Evolutionary conservation across 2,329 filamentous ascomycete species (phyloP).

Genomic region (Botrytis aclada): DNA sequence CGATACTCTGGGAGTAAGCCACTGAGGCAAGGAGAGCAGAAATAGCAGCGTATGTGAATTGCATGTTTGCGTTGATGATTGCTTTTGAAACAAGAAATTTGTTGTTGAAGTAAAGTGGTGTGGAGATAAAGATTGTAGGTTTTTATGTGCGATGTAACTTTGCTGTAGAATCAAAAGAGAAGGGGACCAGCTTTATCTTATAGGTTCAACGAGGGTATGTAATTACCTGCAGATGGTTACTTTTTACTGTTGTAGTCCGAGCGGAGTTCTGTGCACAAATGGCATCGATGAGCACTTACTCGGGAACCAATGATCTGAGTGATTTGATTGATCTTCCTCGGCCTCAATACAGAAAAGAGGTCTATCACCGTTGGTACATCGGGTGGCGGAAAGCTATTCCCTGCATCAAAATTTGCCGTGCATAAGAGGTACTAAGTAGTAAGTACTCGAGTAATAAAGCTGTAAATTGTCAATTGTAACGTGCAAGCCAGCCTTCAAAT

Average conservation of each 20-base stretch:
- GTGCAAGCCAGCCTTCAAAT: neutral
- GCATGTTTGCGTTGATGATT: slow-evolving; percentile 23
- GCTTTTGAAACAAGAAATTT: neutral
- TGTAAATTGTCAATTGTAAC: neutral
- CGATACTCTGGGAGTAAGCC: slow-evolving; percentile 28
- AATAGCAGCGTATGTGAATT: slow-evolving; percentile 22
- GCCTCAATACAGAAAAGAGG: neutral
- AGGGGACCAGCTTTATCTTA: slow-evolving; percentile 5
- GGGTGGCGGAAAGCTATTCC: neutral
- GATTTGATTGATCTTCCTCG: neutral
- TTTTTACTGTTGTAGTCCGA: neutral
- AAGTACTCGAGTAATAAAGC: neutral
- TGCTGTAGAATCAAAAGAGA: neutral
- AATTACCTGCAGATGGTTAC: neutral
- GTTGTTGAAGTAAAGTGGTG: neutral
- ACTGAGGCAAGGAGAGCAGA: slow-evolving; percentile 22
- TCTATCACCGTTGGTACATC: neutral
- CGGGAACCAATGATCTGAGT: slow-evolving; percentile 10
- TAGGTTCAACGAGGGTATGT: neutral
- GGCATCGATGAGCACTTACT: slow-evolving; percentile 7
- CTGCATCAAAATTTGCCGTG: neutral
- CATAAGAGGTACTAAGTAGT: neutral
- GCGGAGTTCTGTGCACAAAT: slow-evolving; percentile 9
- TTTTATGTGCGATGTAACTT: neutral
- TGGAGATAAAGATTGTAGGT: neutral